Evolutionary conservation across 2,329 filamentous ascomycete species (phyloP).

Genomic region (Penicillium janthinellum): DNA sequence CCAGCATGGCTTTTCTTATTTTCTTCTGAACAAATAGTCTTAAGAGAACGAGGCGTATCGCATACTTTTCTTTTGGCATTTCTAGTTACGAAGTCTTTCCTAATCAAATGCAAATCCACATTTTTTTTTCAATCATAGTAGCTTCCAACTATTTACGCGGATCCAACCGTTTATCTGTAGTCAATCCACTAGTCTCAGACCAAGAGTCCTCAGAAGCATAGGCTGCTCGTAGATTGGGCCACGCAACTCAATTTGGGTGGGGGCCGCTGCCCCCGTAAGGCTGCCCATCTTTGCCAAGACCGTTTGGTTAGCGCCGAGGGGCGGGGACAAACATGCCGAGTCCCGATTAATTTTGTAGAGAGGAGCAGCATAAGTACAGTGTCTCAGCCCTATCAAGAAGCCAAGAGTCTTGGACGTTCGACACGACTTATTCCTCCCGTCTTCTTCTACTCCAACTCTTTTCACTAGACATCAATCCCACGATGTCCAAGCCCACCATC

Average conservation of each 20-base stretch:
- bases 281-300: not conserved
- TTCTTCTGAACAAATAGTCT: not conserved
- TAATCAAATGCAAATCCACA: not conserved
- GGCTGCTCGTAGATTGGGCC: not conserved
- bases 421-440: not conserved
- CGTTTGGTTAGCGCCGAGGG: not conserved
- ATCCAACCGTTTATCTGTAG: not conserved
- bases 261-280: not conserved
- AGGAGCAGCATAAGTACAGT: not conserved
- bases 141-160: not conserved
- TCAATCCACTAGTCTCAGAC: not conserved
- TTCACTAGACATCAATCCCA: not conserved
- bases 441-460: not conserved
- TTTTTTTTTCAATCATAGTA: not conserved
- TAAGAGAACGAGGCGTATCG: not conserved
- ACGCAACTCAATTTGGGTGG: not conserved
- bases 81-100: not conserved
- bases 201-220: too few species aligned
- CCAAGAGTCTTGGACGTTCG: not conserved
- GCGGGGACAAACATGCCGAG: not conserved
- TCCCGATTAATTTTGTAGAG: not conserved
- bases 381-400: not conserved
- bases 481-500: conserved; percentile 31
- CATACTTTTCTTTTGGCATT: not conserved
- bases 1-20: not conserved